Base-by-base conservation (phyloP, 257 asterid genomes). In the Verbascum thapsus region DNA sequence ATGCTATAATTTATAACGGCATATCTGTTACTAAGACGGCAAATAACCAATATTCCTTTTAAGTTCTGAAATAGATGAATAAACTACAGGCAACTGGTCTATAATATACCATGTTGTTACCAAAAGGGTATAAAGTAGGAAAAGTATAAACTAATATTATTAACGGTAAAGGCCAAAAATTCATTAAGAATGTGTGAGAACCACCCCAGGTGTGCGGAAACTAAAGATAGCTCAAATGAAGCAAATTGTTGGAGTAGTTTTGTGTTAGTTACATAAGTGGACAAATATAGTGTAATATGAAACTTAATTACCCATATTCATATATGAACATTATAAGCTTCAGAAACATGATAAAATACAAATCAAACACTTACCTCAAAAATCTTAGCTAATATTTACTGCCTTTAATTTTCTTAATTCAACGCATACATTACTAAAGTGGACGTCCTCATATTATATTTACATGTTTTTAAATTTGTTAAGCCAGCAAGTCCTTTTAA, bases 111-210 rank as follows among this genome's bases (percentile, higher is more conserved):
- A 5, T 20, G 38, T 17, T n/a, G 54, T 34, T 5, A 39, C 40
- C 54, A 34, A 64, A 68, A 51, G 3, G 3, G 19, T 52, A 37
- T 63, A 10, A 20, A 44, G 38, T 26, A n/a, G 38, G 63, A 68
- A 4, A 45, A 39, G 38, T 32, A 16, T 37, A 13, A 32, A 43
- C 12, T 12, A 42, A 32, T 32, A 61, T 22, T 30, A 18, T 63
- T 15, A 52, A n/a, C 53, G 39, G 9, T 32, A 17, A n/a, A n/a
- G n/a, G n/a, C n/a, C n/a, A n/a, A n/a, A n/a, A n/a, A 38, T 38
- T 20, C 18, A 11, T 38, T 7, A 32, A 39, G 32, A 17, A 50
- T 44, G 53, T 16, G 12, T 5, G n/a, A 60, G 61, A 53, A n/a
- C n/a, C n/a, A n/a, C n/a, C n/a, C n/a, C n/a, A n/a, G 6, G 23